phyloP scores from a whole-genome alignment of 495 filamentous ascomycete genomes.

The Geoglossum glabrum region DNA sequence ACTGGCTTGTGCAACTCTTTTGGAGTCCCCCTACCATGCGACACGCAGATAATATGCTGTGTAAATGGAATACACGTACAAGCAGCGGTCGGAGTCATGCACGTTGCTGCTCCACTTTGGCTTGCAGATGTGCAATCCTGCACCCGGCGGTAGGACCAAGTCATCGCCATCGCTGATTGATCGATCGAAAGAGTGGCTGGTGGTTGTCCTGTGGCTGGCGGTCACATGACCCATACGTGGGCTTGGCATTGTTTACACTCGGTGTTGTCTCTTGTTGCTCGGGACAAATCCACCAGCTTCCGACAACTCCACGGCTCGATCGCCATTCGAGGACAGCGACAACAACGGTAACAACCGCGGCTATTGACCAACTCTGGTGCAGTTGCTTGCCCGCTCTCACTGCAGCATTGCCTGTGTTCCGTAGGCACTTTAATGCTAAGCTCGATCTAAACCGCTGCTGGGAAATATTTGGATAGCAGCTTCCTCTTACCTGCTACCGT shows the following conservation, averaged over 20 bases:
- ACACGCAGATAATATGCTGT: no score
- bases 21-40: no score
- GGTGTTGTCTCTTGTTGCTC: background rate
- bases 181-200: no score
- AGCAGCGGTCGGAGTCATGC: no score
- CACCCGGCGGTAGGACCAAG: no score
- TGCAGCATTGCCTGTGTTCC: background rate
- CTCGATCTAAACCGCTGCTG: background rate
- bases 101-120: no score
- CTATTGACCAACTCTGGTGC: background rate
- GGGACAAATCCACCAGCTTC: background rate
- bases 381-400: background rate
- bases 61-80: no score
- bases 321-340: background rate
- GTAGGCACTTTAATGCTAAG: background rate
- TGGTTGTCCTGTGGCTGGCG: background rate
- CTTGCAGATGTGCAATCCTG: no score
- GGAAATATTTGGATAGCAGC: background rate
- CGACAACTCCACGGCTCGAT: no score
- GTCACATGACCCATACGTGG: background rate
- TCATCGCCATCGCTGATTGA: no score
- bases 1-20: no score
- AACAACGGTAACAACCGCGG: background rate
- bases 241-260: slow-evolving; percentile 1
- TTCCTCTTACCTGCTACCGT: background rate